A percentile compares a stretch with the other conserved stretches of the same genome.
These are phyloP conservation scores for Salicornia ramosissima DNA, from an alignment of 148 eudicot genomes.

Conservation along the genomic window DNA sequence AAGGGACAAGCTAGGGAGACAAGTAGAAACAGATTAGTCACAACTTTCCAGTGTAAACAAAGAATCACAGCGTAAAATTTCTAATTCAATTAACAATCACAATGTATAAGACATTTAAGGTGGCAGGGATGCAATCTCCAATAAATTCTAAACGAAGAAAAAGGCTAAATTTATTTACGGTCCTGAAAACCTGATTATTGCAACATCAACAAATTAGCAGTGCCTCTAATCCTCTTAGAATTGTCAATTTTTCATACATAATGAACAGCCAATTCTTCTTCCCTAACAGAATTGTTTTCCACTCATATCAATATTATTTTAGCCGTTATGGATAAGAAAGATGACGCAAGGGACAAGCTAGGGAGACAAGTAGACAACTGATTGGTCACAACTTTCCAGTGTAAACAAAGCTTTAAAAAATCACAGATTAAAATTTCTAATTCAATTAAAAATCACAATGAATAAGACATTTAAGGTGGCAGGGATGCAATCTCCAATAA, in stretches of 20 bases:
- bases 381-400: too few relatives aligned
- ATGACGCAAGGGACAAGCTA: too few relatives aligned
- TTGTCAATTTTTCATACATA: background rate
- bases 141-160: background rate
- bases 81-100: background rate
- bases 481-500: background rate
- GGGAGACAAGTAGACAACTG: too few relatives aligned
- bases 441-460: background rate
- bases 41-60: too few relatives aligned
- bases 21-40: too few relatives aligned
- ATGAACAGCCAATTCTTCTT: background rate
- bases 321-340: too few relatives aligned
- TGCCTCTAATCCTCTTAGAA: background rate
- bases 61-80: background rate
- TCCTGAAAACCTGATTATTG: background rate
- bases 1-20: too few relatives aligned
- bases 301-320: too few relatives aligned
- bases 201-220: background rate
- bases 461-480: background rate
- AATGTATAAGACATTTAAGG: background rate
- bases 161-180: background rate
- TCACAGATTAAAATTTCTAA: background rate
- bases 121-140: background rate
- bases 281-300: too few relatives aligned
- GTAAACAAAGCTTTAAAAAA: background rate